Evolutionary conservation across 257 asterid species (phyloP).

Genomic region (Penstemon barbatus): DNA sequence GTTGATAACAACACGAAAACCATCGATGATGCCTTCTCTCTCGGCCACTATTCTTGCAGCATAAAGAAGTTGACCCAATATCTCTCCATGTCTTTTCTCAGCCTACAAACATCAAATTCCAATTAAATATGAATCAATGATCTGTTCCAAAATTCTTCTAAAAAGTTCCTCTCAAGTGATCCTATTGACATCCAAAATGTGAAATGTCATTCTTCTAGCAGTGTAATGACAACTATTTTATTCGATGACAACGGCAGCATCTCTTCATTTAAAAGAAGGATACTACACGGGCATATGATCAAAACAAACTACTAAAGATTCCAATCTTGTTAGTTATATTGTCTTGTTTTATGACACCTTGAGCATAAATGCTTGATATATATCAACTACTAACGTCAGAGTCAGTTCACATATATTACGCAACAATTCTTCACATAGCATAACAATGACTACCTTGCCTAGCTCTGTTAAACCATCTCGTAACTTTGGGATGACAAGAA

Average conservation of each 20-base stretch:
- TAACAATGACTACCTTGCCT: conserved; percentile 58
- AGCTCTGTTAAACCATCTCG: conserved; percentile 87
- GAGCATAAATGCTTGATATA: background rate
- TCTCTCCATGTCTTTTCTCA: conserved; percentile 69
- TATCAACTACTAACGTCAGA: conserved; percentile 7
- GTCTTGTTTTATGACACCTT: background rate
- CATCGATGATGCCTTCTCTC: conserved; percentile 84
- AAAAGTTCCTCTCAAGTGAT: background rate
- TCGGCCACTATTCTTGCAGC: conserved; percentile 91
- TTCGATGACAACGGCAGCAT: background rate
- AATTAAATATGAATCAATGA: conserved; percentile 20
- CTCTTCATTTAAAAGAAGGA: background rate
- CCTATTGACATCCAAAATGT: background rate
- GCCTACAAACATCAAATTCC: conserved; percentile 53
- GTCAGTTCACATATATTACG: background rate
- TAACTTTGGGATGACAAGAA: conserved; percentile 77
- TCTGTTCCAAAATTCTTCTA: conserved; percentile 11
- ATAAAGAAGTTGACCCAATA: conserved; percentile 86
- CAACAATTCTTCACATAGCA: conserved; percentile 7
- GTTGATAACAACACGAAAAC: conserved; percentile 90
- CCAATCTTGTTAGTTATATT: background rate
- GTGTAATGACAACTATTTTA: background rate
- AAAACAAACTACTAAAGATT: background rate
- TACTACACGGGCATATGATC: background rate
- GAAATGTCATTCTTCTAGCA: background rate